Percentiles rank a stretch among this genome's conserved stretches.
These are phyloP conservation scores for Phytopythium helicoides DNA, from an alignment of 352 stramenopile genomes.

Conservation along the genomic window DNA sequence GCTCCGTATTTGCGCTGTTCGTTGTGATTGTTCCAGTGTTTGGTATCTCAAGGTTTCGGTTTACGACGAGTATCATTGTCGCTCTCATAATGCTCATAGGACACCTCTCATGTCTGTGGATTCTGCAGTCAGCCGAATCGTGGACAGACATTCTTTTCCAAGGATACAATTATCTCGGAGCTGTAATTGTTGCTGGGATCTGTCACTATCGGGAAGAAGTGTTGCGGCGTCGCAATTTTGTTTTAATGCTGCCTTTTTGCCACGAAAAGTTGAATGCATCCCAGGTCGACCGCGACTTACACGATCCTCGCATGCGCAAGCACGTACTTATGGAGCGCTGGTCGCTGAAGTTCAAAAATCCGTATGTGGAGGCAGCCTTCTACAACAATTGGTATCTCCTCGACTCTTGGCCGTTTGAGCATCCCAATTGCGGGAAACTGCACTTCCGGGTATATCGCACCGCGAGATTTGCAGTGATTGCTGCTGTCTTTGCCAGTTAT, in stretches of 20 bases:
- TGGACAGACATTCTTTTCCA: slow-evolving; percentile 37
- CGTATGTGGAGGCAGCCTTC: slow-evolving; percentile 34
- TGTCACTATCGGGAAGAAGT: slow-evolving; percentile 41
- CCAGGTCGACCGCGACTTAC: slow-evolving; percentile 17
- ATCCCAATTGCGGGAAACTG: slow-evolving; percentile 34
- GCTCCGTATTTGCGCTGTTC: slow-evolving; percentile 37
- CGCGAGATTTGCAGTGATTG: slow-evolving; percentile 33
- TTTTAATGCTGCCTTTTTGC: slow-evolving; percentile 34
- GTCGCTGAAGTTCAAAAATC: slow-evolving; percentile 40
- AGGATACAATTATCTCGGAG: slow-evolving; percentile 39
- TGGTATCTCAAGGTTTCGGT: slow-evolving; percentile 40
- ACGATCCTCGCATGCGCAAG: slow-evolving; percentile 35
- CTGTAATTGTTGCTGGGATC: slow-evolving; percentile 30
- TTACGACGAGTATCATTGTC: slow-evolving; percentile 28
- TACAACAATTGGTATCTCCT: slow-evolving; percentile 48
- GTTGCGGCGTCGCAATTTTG: slow-evolving; percentile 33
- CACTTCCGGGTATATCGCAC: slow-evolving; percentile 33
- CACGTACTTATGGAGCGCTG: slow-evolving; percentile 23
- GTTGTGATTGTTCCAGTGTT: slow-evolving; percentile 41
- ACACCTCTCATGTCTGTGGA: slow-evolving; percentile 10
- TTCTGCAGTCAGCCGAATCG: slow-evolving; percentile 21
- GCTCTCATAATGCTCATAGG: slow-evolving; percentile 21
- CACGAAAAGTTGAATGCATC: slow-evolving; percentile 19
- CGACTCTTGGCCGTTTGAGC: slow-evolving; percentile 39
- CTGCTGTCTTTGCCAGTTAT: slow-evolving; percentile 36